Conservation (phyloP, 2,329 filamentous ascomycete genomes). For the Fonsecaea monophora region DNA sequence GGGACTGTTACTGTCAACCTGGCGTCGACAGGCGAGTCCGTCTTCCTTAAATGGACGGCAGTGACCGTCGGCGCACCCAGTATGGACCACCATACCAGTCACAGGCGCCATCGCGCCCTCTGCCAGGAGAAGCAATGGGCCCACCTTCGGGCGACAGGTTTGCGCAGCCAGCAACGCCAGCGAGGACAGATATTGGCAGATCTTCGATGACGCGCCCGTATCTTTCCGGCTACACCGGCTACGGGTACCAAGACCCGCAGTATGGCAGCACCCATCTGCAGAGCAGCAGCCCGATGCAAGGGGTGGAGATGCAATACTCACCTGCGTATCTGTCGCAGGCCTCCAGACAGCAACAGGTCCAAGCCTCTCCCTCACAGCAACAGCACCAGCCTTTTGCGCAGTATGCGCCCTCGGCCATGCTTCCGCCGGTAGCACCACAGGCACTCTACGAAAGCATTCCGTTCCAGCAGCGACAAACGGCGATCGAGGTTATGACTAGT, state of each 20-base stretch:
- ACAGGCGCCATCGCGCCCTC: slow-evolving; percentile 37
- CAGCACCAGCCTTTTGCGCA: slow-evolving; percentile 61
- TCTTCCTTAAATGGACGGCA: slow-evolving; percentile 72
- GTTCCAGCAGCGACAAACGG: slow-evolving; percentile 75
- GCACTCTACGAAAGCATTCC: slow-evolving; percentile 75
- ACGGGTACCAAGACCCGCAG: slow-evolving; percentile 63
- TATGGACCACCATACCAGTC: slow-evolving; percentile 73
- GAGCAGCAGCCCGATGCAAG: slow-evolving; percentile 54
- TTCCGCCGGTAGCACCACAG: slow-evolving; percentile 65
- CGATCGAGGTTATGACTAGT: slow-evolving; percentile 75
- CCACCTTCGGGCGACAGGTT: slow-evolving; percentile 56
- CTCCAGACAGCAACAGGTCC: slow-evolving; percentile 42
- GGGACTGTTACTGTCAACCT: slow-evolving; percentile 27
- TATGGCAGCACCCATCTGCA: slow-evolving; percentile 62
- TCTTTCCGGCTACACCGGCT: slow-evolving; percentile 53
- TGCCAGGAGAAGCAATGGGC: slow-evolving; percentile 47
- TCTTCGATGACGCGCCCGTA: slow-evolving; percentile 47
- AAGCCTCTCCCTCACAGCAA: slow-evolving; percentile 54
- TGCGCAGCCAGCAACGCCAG: slow-evolving; percentile 49
- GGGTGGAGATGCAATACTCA: slow-evolving; percentile 68
- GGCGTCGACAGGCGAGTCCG: slow-evolving; percentile 34
- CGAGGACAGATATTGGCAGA: slow-evolving; percentile 47
- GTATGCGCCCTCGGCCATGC: slow-evolving; percentile 70
- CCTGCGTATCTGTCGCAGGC: slow-evolving; percentile 66
- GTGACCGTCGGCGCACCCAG: slow-evolving; percentile 74